These are phyloP conservation scores for Lachancea sp. DNA, from an alignment of 805 yeast genomes.

Conservation along the genomic window DNA sequence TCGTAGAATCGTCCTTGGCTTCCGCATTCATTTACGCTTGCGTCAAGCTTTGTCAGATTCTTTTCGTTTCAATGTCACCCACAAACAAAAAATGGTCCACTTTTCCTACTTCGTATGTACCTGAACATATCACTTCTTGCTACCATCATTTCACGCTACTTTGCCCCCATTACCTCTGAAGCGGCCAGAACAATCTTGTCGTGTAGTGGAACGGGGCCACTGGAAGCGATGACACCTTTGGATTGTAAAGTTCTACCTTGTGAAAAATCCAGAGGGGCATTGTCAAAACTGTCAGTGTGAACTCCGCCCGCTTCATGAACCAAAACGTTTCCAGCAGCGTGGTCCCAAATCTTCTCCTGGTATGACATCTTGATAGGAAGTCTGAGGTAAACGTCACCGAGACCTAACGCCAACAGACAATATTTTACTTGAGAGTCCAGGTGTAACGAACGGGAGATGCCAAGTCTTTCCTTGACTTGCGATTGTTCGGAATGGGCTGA, in stretches of 20 bases:
- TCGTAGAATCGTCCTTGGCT: too few species aligned
- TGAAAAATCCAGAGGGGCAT: conserved; percentile 72
- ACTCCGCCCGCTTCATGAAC: conserved; percentile 87
- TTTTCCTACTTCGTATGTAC: too few species aligned
- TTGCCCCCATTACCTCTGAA: conserved; percentile 14
- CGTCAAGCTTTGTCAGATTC: too few species aligned
- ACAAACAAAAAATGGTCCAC: too few species aligned
- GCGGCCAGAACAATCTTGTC: conserved; percentile 23
- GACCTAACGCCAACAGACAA: conserved; percentile 84
- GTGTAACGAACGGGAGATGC: conserved; percentile 63
- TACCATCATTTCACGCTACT: too few species aligned
- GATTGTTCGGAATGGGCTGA: conserved; percentile 86
- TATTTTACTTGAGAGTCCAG: conserved; percentile 96
- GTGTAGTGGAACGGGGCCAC: conserved; percentile 29
- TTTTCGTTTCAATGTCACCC: too few species aligned
- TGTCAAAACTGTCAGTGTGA: conserved; percentile 74
- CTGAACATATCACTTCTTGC: too few species aligned
- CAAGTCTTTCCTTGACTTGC: conserved; percentile 56
- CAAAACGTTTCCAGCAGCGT: conserved; percentile 89
- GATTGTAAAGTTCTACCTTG: conserved; percentile 72
- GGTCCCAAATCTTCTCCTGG: conserved; percentile 97
- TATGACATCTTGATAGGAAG: conserved; percentile 72
- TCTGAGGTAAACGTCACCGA: conserved; percentile 87
- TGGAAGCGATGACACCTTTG: conserved; percentile 90
- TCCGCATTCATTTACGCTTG: too few species aligned